These are phyloP conservation scores for Eucalyptus viminalis DNA, from an alignment of 345 rosid species.

Conservation along the genomic window DNA sequence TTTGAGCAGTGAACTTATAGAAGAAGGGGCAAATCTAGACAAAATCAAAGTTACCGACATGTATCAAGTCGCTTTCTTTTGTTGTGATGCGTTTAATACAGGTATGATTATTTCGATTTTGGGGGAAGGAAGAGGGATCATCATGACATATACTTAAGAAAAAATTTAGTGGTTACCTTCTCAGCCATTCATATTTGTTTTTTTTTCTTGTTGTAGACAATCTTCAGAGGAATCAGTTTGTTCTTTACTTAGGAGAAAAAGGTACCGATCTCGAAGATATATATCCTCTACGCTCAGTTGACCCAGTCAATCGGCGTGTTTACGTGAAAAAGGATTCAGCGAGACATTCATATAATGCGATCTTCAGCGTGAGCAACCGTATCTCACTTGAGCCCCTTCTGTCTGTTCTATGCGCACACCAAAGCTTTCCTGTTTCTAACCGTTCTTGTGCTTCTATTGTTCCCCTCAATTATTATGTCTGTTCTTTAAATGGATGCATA, in stretches of 20 bases:
- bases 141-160: neutral
- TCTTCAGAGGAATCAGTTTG: neutral
- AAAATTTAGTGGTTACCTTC: neutral
- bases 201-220: neutral
- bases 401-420: neutral
- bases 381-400: neutral
- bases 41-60: neutral
- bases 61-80: neutral
- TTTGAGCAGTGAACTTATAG: neutral
- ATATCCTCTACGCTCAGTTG: neutral
- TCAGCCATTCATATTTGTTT: neutral
- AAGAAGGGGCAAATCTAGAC: neutral
- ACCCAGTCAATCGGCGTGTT: neutral
- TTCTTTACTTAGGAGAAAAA: neutral
- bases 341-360: neutral
- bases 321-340: neutral
- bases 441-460: neutral
- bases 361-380: too few species aligned
- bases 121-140: neutral
- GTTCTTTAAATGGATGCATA: too few species aligned
- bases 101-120: neutral
- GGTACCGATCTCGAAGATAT: neutral
- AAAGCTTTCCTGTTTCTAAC: neutral
- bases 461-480: too few species aligned
- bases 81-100: neutral